phyloP scores from a whole-genome alignment of 2,329 filamentous ascomycete species.

The Colletotrichum siamense region DNA sequence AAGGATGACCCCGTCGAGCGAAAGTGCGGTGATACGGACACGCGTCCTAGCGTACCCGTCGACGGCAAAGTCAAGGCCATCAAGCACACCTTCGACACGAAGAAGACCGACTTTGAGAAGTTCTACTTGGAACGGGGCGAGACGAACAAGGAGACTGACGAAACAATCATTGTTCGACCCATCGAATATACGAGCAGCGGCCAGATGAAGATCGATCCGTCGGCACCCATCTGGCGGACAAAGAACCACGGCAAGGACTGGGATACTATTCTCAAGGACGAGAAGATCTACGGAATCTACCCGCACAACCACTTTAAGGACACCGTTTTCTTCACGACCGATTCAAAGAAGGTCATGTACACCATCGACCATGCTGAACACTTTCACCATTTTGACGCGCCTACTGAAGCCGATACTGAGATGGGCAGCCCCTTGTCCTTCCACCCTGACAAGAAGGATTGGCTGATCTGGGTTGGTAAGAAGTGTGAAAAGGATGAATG shows the following conservation, averaged over 20 bases:
- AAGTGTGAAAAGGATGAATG: constrained; percentile 71
- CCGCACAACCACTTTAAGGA: constrained; percentile 85
- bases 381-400: constrained; percentile 77
- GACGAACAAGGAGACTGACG: constrained; percentile 68
- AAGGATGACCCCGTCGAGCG: constrained; percentile 77
- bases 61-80: constrained; percentile 71
- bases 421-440: constrained; percentile 66
- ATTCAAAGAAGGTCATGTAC: constrained; percentile 71
- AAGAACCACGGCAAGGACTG: constrained; percentile 90
- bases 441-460: constrained; percentile 84
- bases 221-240: constrained; percentile 71
- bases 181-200: constrained; percentile 37
- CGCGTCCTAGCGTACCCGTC: constrained; percentile 54
- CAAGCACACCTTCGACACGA: constrained; percentile 67
- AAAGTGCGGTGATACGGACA: constrained; percentile 70
- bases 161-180: constrained; percentile 69
- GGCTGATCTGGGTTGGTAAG: constrained; percentile 88
- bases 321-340: constrained; percentile 84
- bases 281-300: constrained; percentile 73
- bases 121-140: constrained; percentile 82
- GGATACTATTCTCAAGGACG: constrained; percentile 71
- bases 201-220: constrained; percentile 38
- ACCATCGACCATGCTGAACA: constrained; percentile 79
- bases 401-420: constrained; percentile 49
- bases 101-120: constrained; percentile 57